These are phyloP conservation scores for Juncus effusus DNA, from an alignment of 176 grass and related monocot genomes.

Conservation along the genomic window DNA sequence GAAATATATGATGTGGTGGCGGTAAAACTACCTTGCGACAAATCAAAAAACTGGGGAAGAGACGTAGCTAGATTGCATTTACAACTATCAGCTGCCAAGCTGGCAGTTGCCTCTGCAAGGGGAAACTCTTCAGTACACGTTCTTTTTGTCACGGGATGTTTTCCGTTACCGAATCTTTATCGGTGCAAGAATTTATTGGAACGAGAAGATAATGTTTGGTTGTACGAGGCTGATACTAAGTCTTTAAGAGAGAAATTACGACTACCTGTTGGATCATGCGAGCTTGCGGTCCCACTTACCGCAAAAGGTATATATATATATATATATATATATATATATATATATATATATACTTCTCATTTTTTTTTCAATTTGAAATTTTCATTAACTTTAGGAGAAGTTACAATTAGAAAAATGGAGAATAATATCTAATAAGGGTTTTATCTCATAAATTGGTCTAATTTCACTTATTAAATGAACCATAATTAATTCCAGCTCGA, in stretches of 20 bases:
- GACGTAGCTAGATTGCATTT: constrained; percentile 78
- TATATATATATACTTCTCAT: background rate
- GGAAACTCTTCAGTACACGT: constrained; percentile 14
- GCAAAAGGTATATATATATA: constrained; percentile 13
- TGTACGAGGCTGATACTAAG: constrained; percentile 38
- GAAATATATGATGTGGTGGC: constrained; percentile 51
- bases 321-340: background rate
- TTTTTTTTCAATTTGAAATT: background rate
- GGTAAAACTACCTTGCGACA: constrained; percentile 54
- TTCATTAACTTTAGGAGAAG: too few species aligned
- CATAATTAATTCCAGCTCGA: constrained; percentile 16
- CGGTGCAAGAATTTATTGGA: constrained; percentile 48
- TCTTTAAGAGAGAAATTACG: constrained; percentile 33
- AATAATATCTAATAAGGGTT: too few species aligned
- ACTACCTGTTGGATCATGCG: constrained; percentile 59
- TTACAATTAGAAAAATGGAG: too few species aligned
- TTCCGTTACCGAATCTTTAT: constrained; percentile 67
- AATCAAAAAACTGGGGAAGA: constrained; percentile 36
- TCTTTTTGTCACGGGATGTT: constrained; percentile 38
- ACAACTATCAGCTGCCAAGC: constrained; percentile 59
- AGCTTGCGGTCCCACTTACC: constrained; percentile 42
- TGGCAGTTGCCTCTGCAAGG: constrained; percentile 21
- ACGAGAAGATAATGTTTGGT: constrained; percentile 41
- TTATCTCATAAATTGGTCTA: too few species aligned
- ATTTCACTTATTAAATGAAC: too few species aligned